phyloP scores from a whole-genome alignment of 768 basidiomycete genomes.

The Baorangia bicolor region DNA sequence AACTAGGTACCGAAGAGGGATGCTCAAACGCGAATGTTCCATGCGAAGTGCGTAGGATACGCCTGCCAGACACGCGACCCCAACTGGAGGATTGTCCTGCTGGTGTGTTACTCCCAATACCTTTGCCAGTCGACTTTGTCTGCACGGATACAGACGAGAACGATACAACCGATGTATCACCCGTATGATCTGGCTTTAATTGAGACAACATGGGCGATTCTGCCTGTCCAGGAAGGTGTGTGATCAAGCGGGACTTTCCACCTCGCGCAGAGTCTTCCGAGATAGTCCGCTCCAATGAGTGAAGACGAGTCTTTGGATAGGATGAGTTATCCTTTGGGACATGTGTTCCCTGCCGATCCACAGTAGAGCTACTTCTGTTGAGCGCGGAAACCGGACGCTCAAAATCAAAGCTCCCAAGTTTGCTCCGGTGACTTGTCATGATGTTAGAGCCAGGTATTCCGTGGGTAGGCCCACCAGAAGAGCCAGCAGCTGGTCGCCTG shows the following conservation, averaged over 20 bases:
- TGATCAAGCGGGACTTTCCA: constrained; percentile 8
- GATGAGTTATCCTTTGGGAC: constrained; percentile 3
- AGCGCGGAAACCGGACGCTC: constrained; percentile 57
- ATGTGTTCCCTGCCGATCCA: constrained; percentile 17
- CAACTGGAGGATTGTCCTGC: constrained; percentile 52
- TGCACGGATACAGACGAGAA: constrained; percentile 36
- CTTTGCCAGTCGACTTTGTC: constrained; percentile 39
- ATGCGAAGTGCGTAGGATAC: constrained; percentile 44
- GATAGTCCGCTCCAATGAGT: constrained; percentile 23
- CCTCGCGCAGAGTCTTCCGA: constrained; percentile 28
- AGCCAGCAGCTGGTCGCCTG: constrained; percentile 16
- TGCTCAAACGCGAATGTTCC: constrained; percentile 70
- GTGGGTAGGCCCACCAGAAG: constrained; percentile 6
- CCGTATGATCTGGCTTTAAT: constrained; percentile 39
- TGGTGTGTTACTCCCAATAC: constrained; percentile 19
- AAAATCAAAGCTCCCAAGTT: constrained; percentile 77
- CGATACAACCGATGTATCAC: constrained; percentile 33
- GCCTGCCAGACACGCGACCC: constrained; percentile 52
- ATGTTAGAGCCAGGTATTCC: constrained; percentile 7
- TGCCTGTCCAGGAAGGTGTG: constrained; percentile 11
- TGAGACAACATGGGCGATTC: constrained; percentile 24
- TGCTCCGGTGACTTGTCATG: constrained; percentile 43
- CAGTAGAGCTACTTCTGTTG: constrained; percentile 30
- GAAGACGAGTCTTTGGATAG: constrained; percentile 15
- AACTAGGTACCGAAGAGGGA: constrained; percentile 51